A percentile compares a stretch with the other conserved stretches of the same genome.
phyloP scores from a whole-genome alignment of 768 basidiomycete genomes.

The Tylopilus vinaceipallidus region DNA sequence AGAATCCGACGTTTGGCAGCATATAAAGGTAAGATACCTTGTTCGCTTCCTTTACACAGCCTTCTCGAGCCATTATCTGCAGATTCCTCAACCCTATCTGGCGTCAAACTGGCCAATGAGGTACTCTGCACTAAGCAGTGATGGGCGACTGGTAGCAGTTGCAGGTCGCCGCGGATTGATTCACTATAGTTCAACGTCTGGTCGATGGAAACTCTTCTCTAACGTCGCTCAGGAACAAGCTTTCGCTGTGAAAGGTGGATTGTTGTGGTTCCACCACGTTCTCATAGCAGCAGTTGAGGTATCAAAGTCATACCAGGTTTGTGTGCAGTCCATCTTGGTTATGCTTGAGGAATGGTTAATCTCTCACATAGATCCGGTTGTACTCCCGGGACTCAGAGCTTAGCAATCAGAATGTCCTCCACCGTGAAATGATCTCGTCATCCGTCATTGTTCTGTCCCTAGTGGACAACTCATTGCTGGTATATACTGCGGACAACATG shows the following conservation, averaged over 20 bases:
- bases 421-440: conserved; percentile 72
- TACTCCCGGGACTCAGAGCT: conserved; percentile 93
- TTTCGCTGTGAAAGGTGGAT: conserved; percentile 84
- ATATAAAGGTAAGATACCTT: conserved; percentile 66
- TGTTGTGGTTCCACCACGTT: conserved; percentile 97
- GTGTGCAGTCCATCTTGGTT: conserved; percentile 13
- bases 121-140: conserved; percentile 86
- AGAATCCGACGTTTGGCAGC: conserved; percentile 97
- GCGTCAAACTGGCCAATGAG: conserved; percentile 92
- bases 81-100: conserved; percentile 90
- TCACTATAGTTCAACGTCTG: conserved; percentile 92
- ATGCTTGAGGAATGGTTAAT: not conserved
- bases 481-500: conserved; percentile 93
- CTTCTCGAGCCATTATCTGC: not conserved
- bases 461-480: conserved; percentile 91
- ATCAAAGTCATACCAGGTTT: conserved; percentile 72
- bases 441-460: conserved; percentile 86
- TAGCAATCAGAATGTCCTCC: conserved; percentile 76
- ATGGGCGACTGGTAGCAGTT: conserved; percentile 89
- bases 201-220: conserved; percentile 90
- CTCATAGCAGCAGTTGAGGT: conserved; percentile 88
- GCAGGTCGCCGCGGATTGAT: conserved; percentile 88
- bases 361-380: conserved; percentile 66
- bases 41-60: conserved; percentile 1
- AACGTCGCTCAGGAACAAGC: conserved; percentile 81